Percentiles rank a stretch among this genome's conserved stretches.
These are phyloP conservation scores for Sindora glabra DNA, from an alignment of 306 rosid genomes.

Conservation along the genomic window DNA sequence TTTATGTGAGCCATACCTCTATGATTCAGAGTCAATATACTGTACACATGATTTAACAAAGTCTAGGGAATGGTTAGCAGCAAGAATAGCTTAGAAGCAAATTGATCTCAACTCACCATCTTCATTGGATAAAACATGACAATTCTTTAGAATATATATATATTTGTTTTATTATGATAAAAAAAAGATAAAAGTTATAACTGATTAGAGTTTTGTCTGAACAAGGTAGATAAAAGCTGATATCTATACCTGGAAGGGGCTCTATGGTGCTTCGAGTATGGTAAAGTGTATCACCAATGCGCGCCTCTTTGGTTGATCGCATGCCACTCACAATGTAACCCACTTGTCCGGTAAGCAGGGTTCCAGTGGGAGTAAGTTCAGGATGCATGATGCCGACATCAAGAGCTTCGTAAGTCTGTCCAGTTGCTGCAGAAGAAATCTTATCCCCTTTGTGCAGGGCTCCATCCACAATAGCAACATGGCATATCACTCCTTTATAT, in stretches of 20 bases:
- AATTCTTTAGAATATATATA: too few species aligned
- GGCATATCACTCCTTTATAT: constrained; percentile 88
- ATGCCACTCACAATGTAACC: constrained; percentile 95
- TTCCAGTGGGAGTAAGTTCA: constrained; percentile 79
- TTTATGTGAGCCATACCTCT: background rate
- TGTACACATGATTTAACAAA: background rate
- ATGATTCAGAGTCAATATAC: background rate
- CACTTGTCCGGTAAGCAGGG: constrained; percentile 84
- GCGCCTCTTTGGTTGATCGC: constrained; percentile 96
- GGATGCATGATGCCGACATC: constrained; percentile 98
- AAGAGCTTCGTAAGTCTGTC: constrained; percentile 60
- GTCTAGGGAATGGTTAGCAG: background rate
- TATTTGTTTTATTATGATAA: too few species aligned
- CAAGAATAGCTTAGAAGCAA: constrained; percentile 3
- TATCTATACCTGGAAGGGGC: constrained; percentile 64
- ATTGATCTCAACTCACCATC: background rate
- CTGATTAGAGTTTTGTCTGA: background rate
- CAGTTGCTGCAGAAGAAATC: constrained; percentile 69
- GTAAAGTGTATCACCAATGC: constrained; percentile 85
- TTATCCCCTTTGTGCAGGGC: constrained; percentile 75
- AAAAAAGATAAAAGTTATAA: too few species aligned
- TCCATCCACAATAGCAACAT: constrained; percentile 88
- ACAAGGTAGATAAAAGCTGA: constrained; percentile 6
- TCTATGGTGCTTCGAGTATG: constrained; percentile 42
- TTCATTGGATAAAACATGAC: background rate